Percentiles rank a stretch among this genome's conserved stretches.
Evolutionary conservation across 192 early-diverging fungal genomes (phyloP).

Genomic region (Gigaspora rosea): DNA sequence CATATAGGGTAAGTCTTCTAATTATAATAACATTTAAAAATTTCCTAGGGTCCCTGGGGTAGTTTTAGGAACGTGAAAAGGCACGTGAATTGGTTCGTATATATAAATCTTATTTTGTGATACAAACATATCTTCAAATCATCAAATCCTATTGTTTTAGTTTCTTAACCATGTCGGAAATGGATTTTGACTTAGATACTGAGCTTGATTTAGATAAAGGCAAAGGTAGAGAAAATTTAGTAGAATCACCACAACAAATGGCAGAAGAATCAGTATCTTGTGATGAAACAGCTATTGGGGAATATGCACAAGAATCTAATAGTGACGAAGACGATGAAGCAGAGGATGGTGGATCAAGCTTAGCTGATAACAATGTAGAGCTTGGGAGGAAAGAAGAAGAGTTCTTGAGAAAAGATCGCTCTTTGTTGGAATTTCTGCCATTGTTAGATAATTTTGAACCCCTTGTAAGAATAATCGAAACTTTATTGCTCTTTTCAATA

Average conservation of each 20-base stretch:
- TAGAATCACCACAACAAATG: background rate
- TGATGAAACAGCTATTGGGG: background rate
- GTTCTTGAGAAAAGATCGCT: slow-evolving; percentile 64
- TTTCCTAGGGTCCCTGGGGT: too few relatives aligned
- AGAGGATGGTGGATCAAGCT: background rate
- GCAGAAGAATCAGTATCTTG: background rate
- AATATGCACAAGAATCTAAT: background rate
- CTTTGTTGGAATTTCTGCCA: slow-evolving; percentile 80
- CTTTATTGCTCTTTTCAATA: background rate
- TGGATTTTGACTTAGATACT: background rate
- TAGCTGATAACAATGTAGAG: background rate
- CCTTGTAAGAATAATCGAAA: slow-evolving; percentile 54
- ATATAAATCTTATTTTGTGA: too few relatives aligned
- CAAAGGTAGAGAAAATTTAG: slow-evolving; percentile 4
- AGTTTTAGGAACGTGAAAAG: too few relatives aligned
- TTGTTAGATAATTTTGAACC: slow-evolving; percentile 88
- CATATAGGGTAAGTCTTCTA: too few relatives aligned
- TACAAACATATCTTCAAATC: too few relatives aligned
- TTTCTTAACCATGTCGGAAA: background rate
- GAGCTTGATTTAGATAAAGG: slow-evolving; percentile 7
- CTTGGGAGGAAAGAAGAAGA: slow-evolving; percentile 51
- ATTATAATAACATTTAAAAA: too few relatives aligned
- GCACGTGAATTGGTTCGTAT: too few relatives aligned
- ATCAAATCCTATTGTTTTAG: too few relatives aligned
- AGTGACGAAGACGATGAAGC: background rate